A percentile compares a stretch with the other conserved stretches of the same genome.
These are phyloP conservation scores for Cytospora schulzeri DNA, from an alignment of 2,329 filamentous ascomycete species.

Conservation along the genomic window DNA sequence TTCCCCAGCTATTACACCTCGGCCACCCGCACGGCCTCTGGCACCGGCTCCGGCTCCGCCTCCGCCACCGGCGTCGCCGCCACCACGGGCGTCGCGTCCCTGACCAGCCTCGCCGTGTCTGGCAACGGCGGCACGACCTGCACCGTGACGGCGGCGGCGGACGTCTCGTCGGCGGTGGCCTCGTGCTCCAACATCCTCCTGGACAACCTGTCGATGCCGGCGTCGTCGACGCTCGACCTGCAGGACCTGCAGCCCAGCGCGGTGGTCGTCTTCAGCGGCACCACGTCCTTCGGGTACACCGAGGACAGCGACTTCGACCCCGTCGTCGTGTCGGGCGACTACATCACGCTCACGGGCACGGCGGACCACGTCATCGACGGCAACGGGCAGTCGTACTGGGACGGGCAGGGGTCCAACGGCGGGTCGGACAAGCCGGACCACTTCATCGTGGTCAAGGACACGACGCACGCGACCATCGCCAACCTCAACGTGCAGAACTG, in stretches of 20 bases:
- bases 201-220: slow-evolving; percentile 39
- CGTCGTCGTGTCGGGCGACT: slow-evolving; percentile 28
- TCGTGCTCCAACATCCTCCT: slow-evolving; percentile 43
- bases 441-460: slow-evolving; percentile 53
- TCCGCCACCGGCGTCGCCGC: not conserved
- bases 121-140: slow-evolving; percentile 22
- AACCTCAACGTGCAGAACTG: slow-evolving; percentile 45
- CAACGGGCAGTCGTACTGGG: slow-evolving; percentile 32
- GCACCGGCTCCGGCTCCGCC: not conserved
- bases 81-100: not conserved
- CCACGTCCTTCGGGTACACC: slow-evolving; percentile 27
- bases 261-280: slow-evolving; percentile 33
- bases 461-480: slow-evolving; percentile 42
- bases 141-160: slow-evolving; percentile 27
- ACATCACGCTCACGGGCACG: slow-evolving; percentile 30
- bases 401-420: slow-evolving; percentile 42
- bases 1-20: no score
- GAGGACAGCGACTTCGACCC: slow-evolving; percentile 21
- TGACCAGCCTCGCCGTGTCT: not conserved
- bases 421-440: slow-evolving; percentile 43
- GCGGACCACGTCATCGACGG: slow-evolving; percentile 29
- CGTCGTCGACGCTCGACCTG: slow-evolving; percentile 41
- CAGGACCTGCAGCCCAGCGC: slow-evolving; percentile 38
- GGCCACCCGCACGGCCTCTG: not conserved
- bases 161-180: slow-evolving; percentile 28